Conservation (phyloP, 2,329 filamentous ascomycete genomes). For the Trichophyton mentagrophytes region DNA sequence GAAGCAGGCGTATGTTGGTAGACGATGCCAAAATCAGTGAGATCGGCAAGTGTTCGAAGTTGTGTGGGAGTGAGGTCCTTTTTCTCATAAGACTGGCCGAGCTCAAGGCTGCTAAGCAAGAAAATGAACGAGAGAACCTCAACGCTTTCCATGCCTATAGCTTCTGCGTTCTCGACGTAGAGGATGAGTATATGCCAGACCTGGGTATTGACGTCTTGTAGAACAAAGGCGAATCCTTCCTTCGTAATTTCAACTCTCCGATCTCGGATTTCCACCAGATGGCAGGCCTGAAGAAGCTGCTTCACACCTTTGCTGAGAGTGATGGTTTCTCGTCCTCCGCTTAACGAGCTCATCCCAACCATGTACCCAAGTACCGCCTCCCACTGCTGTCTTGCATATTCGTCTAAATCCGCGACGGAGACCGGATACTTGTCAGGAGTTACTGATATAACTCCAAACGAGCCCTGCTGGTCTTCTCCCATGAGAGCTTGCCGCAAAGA, state of each 20-base stretch:
- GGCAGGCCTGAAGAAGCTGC: constrained; percentile 64
- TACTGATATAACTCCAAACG: constrained; percentile 75
- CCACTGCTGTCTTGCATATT: constrained; percentile 80
- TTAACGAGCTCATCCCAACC: constrained; percentile 47
- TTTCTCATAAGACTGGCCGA: constrained; percentile 83
- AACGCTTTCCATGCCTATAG: constrained; percentile 67
- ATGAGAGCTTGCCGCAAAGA: constrained; percentile 79
- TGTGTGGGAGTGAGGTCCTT: constrained; percentile 70
- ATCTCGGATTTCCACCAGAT: constrained; percentile 56
- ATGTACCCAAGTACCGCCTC: constrained; percentile 94
- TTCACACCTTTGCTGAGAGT: constrained; percentile 66
- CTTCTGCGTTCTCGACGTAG: constrained; percentile 74
- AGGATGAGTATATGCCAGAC: constrained; percentile 92
- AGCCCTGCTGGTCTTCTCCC: constrained; percentile 70
- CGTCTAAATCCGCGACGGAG: constrained; percentile 61
- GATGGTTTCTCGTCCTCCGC: constrained; percentile 36
- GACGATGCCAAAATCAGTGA: constrained; percentile 85
- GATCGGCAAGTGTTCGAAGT: constrained; percentile 74
- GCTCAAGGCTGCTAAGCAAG: constrained; percentile 81
- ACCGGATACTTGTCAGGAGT: constrained; percentile 51
- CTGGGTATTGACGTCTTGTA: constrained; percentile 92
- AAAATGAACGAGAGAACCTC: constrained; percentile 96
- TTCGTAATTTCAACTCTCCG: constrained; percentile 65
- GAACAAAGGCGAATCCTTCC: constrained; percentile 81
- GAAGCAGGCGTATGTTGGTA: constrained; percentile 43